A percentile compares a stretch with the other conserved stretches of the same genome.
phyloP scores from a whole-genome alignment of 2,329 filamentous ascomycete genomes.

The Teratosphaeriaceae sp. region DNA sequence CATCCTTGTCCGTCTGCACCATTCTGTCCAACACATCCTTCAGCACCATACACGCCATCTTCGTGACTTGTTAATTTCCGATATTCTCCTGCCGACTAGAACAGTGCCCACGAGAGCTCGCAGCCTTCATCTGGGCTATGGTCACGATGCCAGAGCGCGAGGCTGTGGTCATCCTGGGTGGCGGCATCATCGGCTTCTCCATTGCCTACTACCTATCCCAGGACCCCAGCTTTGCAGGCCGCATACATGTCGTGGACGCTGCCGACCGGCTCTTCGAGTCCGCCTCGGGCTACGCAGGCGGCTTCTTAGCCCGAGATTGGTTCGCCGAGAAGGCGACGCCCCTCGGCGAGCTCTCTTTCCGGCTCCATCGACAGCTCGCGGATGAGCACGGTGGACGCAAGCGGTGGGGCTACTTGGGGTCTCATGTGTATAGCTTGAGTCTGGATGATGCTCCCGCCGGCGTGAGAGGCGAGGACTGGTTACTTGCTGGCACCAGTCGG shows the following conservation, averaged over 20 bases:
- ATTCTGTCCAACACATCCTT: too few relatives aligned
- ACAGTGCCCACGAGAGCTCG: too few relatives aligned
- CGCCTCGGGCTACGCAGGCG: conserved; percentile 1
- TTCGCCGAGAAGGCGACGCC: conserved; percentile 1
- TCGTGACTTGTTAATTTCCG: too few relatives aligned
- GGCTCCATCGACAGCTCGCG: neutral
- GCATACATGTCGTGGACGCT: conserved; percentile 1
- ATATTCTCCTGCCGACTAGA: too few relatives aligned
- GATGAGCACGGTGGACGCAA: neutral
- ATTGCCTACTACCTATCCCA: conserved; percentile 3
- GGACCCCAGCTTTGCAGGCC: neutral
- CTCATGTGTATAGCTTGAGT: conserved; percentile 1
- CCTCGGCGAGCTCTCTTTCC: neutral
- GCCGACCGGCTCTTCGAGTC: conserved; percentile 2
- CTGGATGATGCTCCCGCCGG: conserved; percentile 1
- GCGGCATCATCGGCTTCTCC: conserved; percentile 2
- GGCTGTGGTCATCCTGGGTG: conserved; percentile 2
- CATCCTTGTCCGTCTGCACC: too few relatives aligned
- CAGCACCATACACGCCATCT: too few relatives aligned
- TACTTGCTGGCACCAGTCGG: conserved; percentile 3
- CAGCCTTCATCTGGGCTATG: too few relatives aligned
- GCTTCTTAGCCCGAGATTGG: conserved; percentile 2
- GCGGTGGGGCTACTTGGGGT: conserved; percentile 1
- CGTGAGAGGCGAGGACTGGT: conserved; percentile 1
- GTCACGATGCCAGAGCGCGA: neutral